phyloP scores from a whole-genome alignment of 2,329 filamentous ascomycete species.

The Albophoma yamanashiensis region DNA sequence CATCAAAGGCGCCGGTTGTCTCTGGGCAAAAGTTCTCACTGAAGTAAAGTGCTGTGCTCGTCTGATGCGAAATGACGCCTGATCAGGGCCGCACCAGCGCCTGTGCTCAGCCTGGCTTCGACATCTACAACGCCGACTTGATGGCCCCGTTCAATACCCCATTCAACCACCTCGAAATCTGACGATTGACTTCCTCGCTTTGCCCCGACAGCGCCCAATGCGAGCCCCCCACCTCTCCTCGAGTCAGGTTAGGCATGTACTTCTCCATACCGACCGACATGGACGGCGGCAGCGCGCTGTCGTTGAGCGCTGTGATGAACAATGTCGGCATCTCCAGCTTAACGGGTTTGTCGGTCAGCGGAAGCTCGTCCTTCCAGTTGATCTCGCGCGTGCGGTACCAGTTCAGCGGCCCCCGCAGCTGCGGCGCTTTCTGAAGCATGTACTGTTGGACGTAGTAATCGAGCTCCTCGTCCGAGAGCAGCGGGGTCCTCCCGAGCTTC shows the following conservation, averaged over 20 bases:
- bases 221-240: conserved; percentile 52
- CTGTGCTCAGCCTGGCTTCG: not conserved
- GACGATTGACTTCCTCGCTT: conserved; percentile 56
- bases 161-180: conserved; percentile 56
- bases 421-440: conserved; percentile 39
- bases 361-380: conserved; percentile 67
- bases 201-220: conserved; percentile 83
- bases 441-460: conserved; percentile 70
- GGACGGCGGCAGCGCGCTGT: conserved; percentile 60
- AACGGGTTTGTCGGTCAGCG: conserved; percentile 45
- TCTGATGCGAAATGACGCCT: not conserved
- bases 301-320: conserved; percentile 62
- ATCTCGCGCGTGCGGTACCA: conserved; percentile 72
- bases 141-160: conserved; percentile 20
- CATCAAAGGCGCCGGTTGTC: conserved; percentile 39
- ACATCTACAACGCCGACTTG: conserved; percentile 17
- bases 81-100: not conserved
- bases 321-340: conserved; percentile 54
- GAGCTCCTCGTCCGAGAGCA: conserved; percentile 59
- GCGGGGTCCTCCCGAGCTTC: conserved; percentile 37
- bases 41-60: conserved; percentile 30
- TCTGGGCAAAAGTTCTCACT: conserved; percentile 52
- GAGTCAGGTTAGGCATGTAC: conserved; percentile 52
- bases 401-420: conserved; percentile 70
- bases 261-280: conserved; percentile 65